Evolutionary conservation across 106 monocot species (phyloP), one percentile per base, ranked within the genome.

Genomic region (Triglochin maritima): DNA sequence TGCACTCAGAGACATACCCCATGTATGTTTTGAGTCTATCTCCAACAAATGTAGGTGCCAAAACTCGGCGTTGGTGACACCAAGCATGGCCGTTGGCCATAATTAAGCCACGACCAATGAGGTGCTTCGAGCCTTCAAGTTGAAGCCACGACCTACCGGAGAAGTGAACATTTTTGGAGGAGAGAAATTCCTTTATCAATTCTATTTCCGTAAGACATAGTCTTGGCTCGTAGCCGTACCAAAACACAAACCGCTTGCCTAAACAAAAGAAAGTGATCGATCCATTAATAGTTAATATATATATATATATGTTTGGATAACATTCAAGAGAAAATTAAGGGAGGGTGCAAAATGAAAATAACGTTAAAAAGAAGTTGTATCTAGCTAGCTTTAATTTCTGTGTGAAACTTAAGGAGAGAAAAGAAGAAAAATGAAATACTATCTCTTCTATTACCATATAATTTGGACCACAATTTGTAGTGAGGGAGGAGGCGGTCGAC

Each of bases 221-320:
- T 74, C 96, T 64, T 50, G 96, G 91, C 88, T 98, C 96, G 71
- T 80, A 88, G 10, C 96, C 96, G 64, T 86, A 91, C 86, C 88
- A 88, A 66, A 80, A 86, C 17, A 91, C 53, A 78, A 98, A 98
- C 48, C 79, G 79, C 70, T 87, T 87, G 2, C 94, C 94, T 93
- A 10, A 52, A n/a, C n/a, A n/a, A n/a, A n/a, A n/a, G n/a, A n/a
- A n/a, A n/a, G n/a, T n/a, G n/a, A n/a, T n/a, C n/a, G n/a, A n/a
- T n/a, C n/a, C n/a, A n/a, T n/a, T n/a, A n/a, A n/a, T n/a, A n/a
- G n/a, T n/a, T n/a, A n/a, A n/a, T n/a, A n/a, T n/a, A n/a, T n/a
- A n/a, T n/a, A n/a, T n/a, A n/a, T n/a, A n/a, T n/a, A n/a, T n/a
- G n/a, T n/a, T n/a, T n/a, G n/a, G n/a, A n/a, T n/a, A n/a, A n/a